Evolutionary conservation across 208 protist species (phyloP).

Genomic region (Acanthamoeba castellanii): DNA sequence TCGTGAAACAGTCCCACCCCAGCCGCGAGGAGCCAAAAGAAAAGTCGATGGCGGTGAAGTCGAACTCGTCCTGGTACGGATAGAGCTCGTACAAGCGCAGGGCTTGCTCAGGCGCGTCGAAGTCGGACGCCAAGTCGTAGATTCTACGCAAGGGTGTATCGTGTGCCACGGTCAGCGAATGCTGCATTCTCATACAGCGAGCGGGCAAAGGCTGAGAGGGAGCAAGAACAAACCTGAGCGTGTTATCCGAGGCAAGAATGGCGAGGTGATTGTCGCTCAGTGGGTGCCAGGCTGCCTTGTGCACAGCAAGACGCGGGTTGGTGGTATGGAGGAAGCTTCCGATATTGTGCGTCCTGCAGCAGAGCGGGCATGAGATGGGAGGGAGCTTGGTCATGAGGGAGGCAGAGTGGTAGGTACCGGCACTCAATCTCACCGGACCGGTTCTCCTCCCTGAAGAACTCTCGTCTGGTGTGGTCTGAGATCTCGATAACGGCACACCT

Average conservation of each 20-base stretch:
- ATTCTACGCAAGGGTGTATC: background rate
- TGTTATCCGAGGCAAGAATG: constrained; percentile 60
- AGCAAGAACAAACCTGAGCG: background rate
- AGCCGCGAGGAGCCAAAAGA: constrained; percentile 32
- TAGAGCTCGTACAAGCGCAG: constrained; percentile 8
- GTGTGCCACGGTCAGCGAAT: background rate
- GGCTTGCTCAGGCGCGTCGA: constrained; percentile 56
- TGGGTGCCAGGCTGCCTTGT: constrained; percentile 55
- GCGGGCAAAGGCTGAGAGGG: no score
- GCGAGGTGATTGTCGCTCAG: constrained; percentile 61
- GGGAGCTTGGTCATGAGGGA: background rate
- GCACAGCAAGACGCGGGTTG: background rate
- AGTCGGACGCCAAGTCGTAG: constrained; percentile 57
- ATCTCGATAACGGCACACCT: constrained; percentile 60
- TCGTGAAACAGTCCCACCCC: constrained; percentile 62
- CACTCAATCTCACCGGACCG: background rate
- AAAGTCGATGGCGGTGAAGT: constrained; percentile 16
- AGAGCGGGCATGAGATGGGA: background rate
- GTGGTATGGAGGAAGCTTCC: constrained; percentile 48
- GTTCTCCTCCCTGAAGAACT: constrained; percentile 14
- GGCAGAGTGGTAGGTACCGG: background rate
- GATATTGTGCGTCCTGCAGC: constrained; percentile 6
- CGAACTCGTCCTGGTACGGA: background rate
- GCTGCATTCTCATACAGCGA: no score
- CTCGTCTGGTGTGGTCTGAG: constrained; percentile 8